Base-by-base conservation (phyloP, 176 grass and related monocot genomes). In the Rhynchospora pubera region DNA sequence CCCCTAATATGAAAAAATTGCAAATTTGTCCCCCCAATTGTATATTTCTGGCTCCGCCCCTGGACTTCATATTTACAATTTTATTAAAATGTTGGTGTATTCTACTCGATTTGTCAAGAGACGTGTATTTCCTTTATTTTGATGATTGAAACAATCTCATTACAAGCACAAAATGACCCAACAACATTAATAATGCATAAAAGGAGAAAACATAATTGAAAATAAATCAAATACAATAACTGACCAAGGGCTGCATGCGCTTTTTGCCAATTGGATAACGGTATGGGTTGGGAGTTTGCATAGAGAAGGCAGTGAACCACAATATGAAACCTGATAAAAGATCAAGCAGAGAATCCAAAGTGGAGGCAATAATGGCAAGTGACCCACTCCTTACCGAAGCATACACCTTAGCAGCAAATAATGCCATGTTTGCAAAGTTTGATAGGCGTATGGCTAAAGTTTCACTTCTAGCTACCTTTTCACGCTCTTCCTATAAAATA, bases 241-340 rank as follows among this genome's bases (percentile, higher is more conserved):
- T 90, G 72, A 98, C 96, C 90, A 98, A 64, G 1, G 96, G 96
- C 74, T 98, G 96, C 96, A 98, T 98, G 5, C 96, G 92, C 68
- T 83, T 94, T 90, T 98, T 98, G 13, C 96, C 96, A 78, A 98
- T 98, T 39, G 96, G 96, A 28, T 98, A 98, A 78, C 88, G 91
- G 83, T 98, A 98, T 2, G 95, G 96, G 84, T 98, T 98, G 83
- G 90, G 91, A 84, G 92, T 93, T 88, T 98, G 89, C 96, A 98
- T 98, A 46, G 91, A 91, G 64, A 97, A 97, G 44, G 94, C 87
- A 89, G 94, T 94, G 80, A 97, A 97, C 94, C 94, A 97, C 74
- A 97, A 85, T 67, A 97, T 97, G 71, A 97, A 92, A 47, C 94
- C 94, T 16, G 94, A 97, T 79, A 97, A 62, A 70, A 97, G 85